These are phyloP conservation scores for Trebouxia sp. DNA, from an alignment of 139 green algal species.

Conservation along the genomic window DNA sequence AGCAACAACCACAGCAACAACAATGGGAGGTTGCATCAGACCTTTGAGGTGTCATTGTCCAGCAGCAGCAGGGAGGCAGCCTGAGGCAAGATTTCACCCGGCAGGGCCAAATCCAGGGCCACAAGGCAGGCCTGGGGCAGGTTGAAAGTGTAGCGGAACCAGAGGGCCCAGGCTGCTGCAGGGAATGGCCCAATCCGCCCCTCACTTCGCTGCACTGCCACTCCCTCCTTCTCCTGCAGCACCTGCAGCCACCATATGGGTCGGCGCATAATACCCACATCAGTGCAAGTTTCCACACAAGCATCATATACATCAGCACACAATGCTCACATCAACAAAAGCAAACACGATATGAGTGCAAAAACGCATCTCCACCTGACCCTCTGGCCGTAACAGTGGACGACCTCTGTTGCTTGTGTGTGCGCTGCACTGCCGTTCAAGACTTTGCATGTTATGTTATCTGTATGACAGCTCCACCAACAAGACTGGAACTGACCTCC, in stretches of 20 bases:
- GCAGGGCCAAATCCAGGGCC: constrained; percentile 2
- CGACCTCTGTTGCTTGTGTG: too few relatives aligned
- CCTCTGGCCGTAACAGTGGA: too few relatives aligned
- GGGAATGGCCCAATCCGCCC: background rate
- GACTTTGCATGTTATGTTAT: too few relatives aligned
- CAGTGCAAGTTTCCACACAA: too few relatives aligned
- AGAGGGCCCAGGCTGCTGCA: constrained; percentile 8
- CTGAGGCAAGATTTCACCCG: background rate
- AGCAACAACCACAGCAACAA: background rate
- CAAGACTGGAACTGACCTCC: too few relatives aligned
- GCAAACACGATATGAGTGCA: too few relatives aligned
- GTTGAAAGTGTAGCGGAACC: constrained; percentile 8
- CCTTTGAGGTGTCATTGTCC: constrained; percentile 26
- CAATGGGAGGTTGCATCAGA: background rate
- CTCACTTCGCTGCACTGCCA: constrained; percentile 20
- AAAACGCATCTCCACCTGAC: too few relatives aligned
- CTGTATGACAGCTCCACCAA: too few relatives aligned
- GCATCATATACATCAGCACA: too few relatives aligned
- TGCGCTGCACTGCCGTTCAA: too few relatives aligned
- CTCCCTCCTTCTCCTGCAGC: constrained; percentile 14
- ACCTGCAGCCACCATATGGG: constrained; percentile 2
- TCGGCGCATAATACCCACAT: too few relatives aligned
- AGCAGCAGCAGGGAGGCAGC: background rate
- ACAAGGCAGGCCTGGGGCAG: background rate
- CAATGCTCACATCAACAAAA: too few relatives aligned